phyloP scores from a whole-genome alignment of 805 yeast genomes.

The Wickerhamiella lipophila region DNA sequence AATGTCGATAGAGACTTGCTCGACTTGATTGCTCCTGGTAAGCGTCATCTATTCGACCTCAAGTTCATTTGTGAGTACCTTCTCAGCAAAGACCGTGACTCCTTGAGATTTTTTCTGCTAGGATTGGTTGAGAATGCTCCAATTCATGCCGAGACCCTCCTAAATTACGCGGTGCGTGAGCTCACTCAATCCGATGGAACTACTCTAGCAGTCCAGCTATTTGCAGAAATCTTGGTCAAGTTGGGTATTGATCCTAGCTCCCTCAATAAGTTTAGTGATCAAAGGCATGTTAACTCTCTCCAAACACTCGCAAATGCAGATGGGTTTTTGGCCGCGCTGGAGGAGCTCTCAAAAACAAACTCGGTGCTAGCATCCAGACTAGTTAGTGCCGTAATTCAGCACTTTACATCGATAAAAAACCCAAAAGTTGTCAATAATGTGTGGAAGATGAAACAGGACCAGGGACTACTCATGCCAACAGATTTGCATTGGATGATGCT shows the following conservation, averaged over 20 bases:
- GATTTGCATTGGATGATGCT: slow-evolving; percentile 24
- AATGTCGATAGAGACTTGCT: not conserved
- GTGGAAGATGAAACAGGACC: slow-evolving; percentile 27
- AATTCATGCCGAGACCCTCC: not conserved
- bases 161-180: not conserved
- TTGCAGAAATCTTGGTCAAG: not conserved
- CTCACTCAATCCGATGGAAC: not conserved
- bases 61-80: slow-evolving; percentile 15
- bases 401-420: slow-evolving; percentile 12
- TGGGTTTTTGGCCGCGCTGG: not conserved
- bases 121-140: slow-evolving; percentile 14
- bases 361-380: slow-evolving; percentile 4
- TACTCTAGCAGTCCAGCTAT: not conserved
- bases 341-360: not conserved
- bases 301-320: not conserved
- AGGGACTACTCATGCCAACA: slow-evolving; percentile 13
- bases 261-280: not conserved
- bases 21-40: slow-evolving; percentile 8
- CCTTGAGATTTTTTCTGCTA: slow-evolving; percentile 5
- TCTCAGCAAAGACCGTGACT: slow-evolving; percentile 1
- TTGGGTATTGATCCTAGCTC: slow-evolving; percentile 8
- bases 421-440: slow-evolving; percentile 11
- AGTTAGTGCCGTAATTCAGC: slow-evolving; percentile 12
- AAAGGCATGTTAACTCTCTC: not conserved
- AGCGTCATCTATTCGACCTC: slow-evolving; percentile 15